These are phyloP conservation scores for Bisporella sp. DNA, from an alignment of 2,329 filamentous ascomycete genomes.

Conservation along the genomic window DNA sequence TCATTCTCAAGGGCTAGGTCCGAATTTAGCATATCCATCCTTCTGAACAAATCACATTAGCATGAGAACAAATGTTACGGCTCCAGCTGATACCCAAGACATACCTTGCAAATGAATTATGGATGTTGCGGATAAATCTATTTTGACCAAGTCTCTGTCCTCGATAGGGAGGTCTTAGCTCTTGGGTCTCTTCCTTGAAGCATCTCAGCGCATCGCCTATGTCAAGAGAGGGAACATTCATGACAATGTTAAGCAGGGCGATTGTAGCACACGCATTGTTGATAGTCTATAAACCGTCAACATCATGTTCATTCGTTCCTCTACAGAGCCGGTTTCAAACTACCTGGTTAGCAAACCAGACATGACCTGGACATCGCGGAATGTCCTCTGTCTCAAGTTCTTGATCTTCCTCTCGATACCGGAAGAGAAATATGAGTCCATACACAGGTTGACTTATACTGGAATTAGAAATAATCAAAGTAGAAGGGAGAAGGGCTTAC, in stretches of 20 bases:
- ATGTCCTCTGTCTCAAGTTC: conserved; percentile 38
- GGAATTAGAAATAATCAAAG: conserved; percentile 21
- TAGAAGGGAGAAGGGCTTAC: conserved; percentile 34
- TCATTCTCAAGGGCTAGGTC: conserved; percentile 60
- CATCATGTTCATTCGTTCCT: not conserved
- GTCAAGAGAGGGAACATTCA: conserved; percentile 64
- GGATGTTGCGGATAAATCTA: conserved; percentile 68
- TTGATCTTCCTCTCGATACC: conserved; percentile 49
- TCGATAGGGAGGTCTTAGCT: conserved; percentile 63
- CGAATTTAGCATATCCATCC: conserved; percentile 68
- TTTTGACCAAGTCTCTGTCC: conserved; percentile 71
- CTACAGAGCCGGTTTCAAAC: conserved; percentile 9
- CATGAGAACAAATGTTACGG: not conserved
- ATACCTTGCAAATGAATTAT: conserved; percentile 79
- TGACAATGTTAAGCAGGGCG: conserved; percentile 85
- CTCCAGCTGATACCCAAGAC: conserved; percentile 11
- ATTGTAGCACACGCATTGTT: conserved; percentile 88
- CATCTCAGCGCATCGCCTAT: conserved; percentile 62
- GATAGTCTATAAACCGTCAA: conserved; percentile 48
- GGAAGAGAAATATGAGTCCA: conserved; percentile 85
- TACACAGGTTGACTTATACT: conserved; percentile 59
- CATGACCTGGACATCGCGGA: conserved; percentile 48
- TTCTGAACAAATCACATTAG: conserved; percentile 34
- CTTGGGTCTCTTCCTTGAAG: conserved; percentile 67
- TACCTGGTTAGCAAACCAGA: conserved; percentile 96